These are phyloP conservation scores for Stephania japonica DNA, from an alignment of 164 flowering plant species.

Conservation along the genomic window DNA sequence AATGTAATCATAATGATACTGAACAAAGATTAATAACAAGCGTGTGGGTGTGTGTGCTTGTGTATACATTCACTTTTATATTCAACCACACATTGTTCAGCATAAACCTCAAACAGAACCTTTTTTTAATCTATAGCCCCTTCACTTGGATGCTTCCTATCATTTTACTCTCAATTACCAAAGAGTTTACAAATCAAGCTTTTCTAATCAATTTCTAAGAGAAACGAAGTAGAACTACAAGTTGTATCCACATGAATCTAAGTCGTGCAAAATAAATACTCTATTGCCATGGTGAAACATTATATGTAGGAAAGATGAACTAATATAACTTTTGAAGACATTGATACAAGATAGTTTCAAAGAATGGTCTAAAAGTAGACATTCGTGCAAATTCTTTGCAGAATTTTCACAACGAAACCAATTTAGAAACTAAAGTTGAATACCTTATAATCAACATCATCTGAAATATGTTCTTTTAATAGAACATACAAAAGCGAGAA, in stretches of 20 bases:
- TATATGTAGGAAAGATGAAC: not conserved
- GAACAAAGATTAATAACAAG: not conserved
- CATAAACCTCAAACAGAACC: not conserved
- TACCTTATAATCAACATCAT: slow-evolving; percentile 93
- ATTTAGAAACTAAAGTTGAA: not conserved
- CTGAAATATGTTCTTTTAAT: slow-evolving; percentile 79
- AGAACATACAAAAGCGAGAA: slow-evolving; percentile 58
- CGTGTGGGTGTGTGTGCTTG: not conserved
- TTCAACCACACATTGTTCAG: too few relatives aligned
- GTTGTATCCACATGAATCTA: not conserved
- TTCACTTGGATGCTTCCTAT: not conserved
- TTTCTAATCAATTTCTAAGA: too few relatives aligned
- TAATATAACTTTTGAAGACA: not conserved
- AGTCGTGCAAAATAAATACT: not conserved
- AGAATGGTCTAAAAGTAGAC: not conserved
- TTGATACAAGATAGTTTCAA: not conserved
- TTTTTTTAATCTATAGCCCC: too few relatives aligned
- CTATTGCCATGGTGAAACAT: too few relatives aligned
- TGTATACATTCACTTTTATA: too few relatives aligned
- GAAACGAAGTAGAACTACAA: not conserved
- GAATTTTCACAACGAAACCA: not conserved
- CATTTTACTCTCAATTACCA: not conserved
- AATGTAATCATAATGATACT: not conserved
- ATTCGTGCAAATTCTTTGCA: not conserved
- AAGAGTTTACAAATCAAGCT: not conserved